Evolutionary conservation across 169 alveolate genomes (phyloP).

Genomic region (Eimeria necatrix): DNA sequence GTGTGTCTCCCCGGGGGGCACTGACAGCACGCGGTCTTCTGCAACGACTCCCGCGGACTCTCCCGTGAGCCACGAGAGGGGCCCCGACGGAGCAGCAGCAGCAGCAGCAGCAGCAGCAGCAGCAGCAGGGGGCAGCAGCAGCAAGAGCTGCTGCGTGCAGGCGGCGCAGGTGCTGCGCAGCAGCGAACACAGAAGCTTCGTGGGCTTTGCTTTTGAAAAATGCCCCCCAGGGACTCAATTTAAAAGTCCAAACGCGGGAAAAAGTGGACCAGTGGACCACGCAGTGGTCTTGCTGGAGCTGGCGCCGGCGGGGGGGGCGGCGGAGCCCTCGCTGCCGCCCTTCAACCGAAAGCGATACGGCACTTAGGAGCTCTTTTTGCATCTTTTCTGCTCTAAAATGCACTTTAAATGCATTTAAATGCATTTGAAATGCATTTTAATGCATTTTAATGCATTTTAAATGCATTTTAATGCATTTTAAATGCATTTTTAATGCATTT

Average conservation of each 20-base stretch:
- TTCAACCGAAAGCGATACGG: slow-evolving; percentile 64
- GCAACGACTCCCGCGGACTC: slow-evolving; percentile 58
- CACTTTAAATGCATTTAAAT: too few relatives aligned
- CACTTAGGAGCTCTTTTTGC: not conserved
- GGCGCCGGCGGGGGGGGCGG: not conserved
- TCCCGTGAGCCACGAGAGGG: slow-evolving; percentile 11
- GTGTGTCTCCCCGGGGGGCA: slow-evolving; percentile 4
- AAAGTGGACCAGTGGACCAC: not conserved
- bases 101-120: not conserved
- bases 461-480: too few relatives aligned
- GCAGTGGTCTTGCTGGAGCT: slow-evolving; percentile 48
- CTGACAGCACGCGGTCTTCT: slow-evolving; percentile 60
- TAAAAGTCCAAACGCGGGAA: not conserved
- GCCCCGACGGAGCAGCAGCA: not conserved
- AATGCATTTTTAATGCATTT: too few relatives aligned
- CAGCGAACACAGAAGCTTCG: slow-evolving; percentile 30
- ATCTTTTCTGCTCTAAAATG: too few relatives aligned
- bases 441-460: too few relatives aligned
- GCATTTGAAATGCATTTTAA: too few relatives aligned
- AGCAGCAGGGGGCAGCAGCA: not conserved
- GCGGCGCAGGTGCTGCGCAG: slow-evolving; percentile 31
- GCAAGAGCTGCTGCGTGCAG: not conserved
- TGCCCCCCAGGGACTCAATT: not conserved
- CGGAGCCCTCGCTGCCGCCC: slow-evolving; percentile 9
- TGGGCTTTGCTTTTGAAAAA: slow-evolving; percentile 65